These are phyloP conservation scores for Bondarzewia mesenterica DNA, from an alignment of 1,284 basidiomycete genomes.

Conservation along the genomic window DNA sequence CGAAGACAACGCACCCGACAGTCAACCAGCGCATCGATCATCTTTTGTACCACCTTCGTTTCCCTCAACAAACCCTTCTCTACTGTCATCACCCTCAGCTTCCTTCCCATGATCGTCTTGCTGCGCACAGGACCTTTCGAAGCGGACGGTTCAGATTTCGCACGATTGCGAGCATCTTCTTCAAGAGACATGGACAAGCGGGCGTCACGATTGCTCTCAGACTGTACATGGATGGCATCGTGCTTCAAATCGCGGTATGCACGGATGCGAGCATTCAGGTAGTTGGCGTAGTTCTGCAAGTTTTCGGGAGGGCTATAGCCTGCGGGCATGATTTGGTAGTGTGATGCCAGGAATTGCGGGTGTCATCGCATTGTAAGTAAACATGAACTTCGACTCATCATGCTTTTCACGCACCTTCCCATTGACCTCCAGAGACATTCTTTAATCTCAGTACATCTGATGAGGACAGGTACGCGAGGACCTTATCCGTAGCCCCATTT, in stretches of 20 bases:
- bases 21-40: constrained; percentile 82
- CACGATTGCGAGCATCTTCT: constrained; percentile 30
- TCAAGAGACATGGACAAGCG: constrained; percentile 57
- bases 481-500: constrained; percentile 87
- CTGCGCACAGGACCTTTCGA: constrained; percentile 40
- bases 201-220: constrained; percentile 81
- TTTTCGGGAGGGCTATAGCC: constrained; percentile 85
- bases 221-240: constrained; percentile 86
- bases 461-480: constrained; percentile 76
- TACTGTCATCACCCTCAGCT: constrained; percentile 86
- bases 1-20: constrained; percentile 58
- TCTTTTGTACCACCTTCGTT: constrained; percentile 83
- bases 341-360: too few species aligned
- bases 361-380: neutral
- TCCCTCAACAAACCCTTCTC: constrained; percentile 94
- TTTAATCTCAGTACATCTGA: constrained; percentile 73
- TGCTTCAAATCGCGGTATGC: constrained; percentile 89
- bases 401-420: constrained; percentile 82
- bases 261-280: constrained; percentile 86
- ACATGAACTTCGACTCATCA: neutral
- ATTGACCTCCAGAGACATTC: constrained; percentile 68
- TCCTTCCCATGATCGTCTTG: constrained; percentile 75
- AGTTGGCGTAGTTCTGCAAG: constrained; percentile 80
- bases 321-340: too few species aligned
- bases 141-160: constrained; percentile 3